These are phyloP conservation scores for Claviceps quebecensis DNA, from an alignment of 2,329 filamentous ascomycete species.

Conservation along the genomic window DNA sequence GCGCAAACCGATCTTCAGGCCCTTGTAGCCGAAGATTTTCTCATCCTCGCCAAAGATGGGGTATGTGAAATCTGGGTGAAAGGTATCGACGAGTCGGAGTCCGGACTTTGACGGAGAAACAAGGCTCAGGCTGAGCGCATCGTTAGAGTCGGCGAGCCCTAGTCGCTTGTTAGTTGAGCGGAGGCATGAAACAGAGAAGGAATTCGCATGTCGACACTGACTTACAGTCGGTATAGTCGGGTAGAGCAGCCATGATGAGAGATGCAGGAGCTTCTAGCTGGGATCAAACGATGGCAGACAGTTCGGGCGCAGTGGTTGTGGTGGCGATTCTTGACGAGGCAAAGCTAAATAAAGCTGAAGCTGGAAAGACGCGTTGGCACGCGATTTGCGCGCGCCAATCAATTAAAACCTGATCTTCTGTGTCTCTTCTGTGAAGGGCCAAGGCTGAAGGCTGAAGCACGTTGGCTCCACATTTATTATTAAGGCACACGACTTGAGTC, in stretches of 20 bases:
- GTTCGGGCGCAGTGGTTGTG: background rate
- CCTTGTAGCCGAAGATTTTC: conserved; percentile 78
- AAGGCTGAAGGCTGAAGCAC: background rate
- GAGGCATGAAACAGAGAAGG: background rate
- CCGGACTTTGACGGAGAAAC: conserved; percentile 33
- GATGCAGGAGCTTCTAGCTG: background rate
- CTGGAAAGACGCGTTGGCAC: conserved; percentile 4
- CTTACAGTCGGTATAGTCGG: conserved; percentile 22
- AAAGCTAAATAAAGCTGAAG: background rate
- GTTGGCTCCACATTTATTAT: conserved; percentile 6
- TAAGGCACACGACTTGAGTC: conserved; percentile 5
- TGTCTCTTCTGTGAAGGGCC: too few relatives aligned
- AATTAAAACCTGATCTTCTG: conserved; percentile 11
- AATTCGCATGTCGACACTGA: background rate
- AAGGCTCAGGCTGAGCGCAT: conserved; percentile 49
- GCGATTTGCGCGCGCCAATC: conserved; percentile 13
- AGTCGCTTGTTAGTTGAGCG: background rate
- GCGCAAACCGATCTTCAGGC: conserved; percentile 60
- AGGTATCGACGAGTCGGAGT: conserved; percentile 48
- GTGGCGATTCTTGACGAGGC: background rate
- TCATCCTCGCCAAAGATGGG: conserved; percentile 89
- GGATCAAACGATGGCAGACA: background rate
- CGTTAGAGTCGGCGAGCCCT: conserved; percentile 48
- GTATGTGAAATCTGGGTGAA: conserved; percentile 81
- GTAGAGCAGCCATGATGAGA: conserved; percentile 16